Evolutionary conservation across 1,284 basidiomycete species (phyloP).

Genomic region (Naganishia sp.): DNA sequence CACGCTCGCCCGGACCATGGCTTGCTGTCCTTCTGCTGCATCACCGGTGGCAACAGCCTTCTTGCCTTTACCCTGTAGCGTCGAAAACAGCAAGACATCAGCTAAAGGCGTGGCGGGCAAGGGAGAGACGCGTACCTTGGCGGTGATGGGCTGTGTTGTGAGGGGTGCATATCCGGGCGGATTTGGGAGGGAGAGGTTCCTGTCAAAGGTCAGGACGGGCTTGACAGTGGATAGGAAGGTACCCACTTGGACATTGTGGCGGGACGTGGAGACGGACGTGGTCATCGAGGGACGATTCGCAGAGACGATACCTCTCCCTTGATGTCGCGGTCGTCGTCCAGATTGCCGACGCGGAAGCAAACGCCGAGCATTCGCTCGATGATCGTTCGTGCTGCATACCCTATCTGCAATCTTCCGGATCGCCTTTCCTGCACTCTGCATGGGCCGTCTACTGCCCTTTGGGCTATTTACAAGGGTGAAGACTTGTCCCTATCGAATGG

Average conservation of each 20-base stretch:
- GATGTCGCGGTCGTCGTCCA: background rate
- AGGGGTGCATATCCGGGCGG: conserved; percentile 23
- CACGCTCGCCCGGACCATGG: conserved; percentile 45
- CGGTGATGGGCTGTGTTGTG: background rate
- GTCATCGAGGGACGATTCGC: background rate
- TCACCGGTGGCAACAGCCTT: background rate
- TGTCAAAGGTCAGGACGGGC: background rate
- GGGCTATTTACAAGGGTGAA: too few relatives aligned
- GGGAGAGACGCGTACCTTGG: background rate
- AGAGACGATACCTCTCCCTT: background rate
- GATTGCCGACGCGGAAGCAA: conserved; percentile 3
- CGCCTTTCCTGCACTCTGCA: too few relatives aligned
- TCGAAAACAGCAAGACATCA: background rate
- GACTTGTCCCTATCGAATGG: too few relatives aligned
- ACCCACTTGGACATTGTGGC: conserved; percentile 3
- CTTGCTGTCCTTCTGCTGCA: background rate
- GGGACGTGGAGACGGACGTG: background rate
- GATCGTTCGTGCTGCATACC: too few relatives aligned
- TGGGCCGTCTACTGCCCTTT: too few relatives aligned
- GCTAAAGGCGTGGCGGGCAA: background rate
- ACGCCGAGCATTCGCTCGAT: background rate
- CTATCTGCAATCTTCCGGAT: too few relatives aligned
- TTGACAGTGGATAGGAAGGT: background rate
- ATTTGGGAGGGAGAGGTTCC: conserved; percentile 5
- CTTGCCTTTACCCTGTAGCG: conserved; percentile 3